phyloP scores from a whole-genome alignment of 2,329 filamentous ascomycete genomes.

The Cordyceps fumosorosea region DNA sequence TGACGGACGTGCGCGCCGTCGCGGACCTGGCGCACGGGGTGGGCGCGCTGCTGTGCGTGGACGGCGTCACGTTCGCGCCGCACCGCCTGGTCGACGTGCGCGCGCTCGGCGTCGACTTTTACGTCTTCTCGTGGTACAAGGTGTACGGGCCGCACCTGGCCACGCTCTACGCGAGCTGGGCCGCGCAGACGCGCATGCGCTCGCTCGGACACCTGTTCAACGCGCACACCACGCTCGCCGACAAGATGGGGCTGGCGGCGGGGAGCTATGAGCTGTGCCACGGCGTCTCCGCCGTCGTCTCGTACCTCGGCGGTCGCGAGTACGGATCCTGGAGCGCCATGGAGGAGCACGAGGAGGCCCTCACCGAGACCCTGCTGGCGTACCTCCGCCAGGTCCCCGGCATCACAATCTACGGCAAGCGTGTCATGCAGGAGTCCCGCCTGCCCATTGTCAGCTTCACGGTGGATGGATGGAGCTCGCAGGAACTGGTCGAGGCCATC shows the following conservation, averaged over 20 bases:
- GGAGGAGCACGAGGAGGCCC: conserved; percentile 49
- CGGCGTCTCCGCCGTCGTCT: conserved; percentile 52
- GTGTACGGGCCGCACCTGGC: conserved; percentile 72
- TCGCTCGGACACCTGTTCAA: conserved; percentile 65
- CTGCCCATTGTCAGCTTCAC: conserved; percentile 64
- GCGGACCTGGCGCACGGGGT: conserved; percentile 43
- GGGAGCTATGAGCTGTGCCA: conserved; percentile 65
- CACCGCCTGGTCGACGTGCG: conserved; percentile 65
- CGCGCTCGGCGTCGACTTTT: conserved; percentile 65
- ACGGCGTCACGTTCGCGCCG: conserved; percentile 71
- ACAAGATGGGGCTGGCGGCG: conserved; percentile 60
- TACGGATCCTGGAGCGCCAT: conserved; percentile 43
- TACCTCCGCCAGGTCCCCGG: conserved; percentile 49
- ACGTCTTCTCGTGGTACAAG: conserved; percentile 78
- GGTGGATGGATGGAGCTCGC: conserved; percentile 49
- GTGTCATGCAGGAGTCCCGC: conserved; percentile 37
- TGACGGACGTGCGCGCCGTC: conserved; percentile 56
- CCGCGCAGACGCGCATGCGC: conserved; percentile 48
- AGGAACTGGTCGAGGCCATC: conserved; percentile 54
- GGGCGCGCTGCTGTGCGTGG: conserved; percentile 59
- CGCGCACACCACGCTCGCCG: conserved; percentile 47
- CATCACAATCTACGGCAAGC: conserved; percentile 51
- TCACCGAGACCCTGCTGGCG: conserved; percentile 53
- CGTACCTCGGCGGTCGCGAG: conserved; percentile 47
- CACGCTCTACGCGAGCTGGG: conserved; percentile 57